Base-by-base conservation (phyloP, 306 rosid species). In the Hippophae tibetana region DNA sequence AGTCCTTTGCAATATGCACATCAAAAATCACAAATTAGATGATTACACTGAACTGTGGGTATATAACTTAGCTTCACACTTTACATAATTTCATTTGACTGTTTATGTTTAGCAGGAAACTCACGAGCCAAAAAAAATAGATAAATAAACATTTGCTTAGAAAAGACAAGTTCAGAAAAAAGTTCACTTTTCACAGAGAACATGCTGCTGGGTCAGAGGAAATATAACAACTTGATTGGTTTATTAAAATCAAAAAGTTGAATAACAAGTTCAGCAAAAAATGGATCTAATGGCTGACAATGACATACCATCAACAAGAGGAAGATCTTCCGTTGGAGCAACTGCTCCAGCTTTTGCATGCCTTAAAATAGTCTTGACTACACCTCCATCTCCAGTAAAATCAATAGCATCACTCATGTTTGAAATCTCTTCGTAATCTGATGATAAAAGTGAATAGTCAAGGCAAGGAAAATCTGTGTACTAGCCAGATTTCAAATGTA, bases 381-480 rank as follows among this genome's bases (percentile, higher is more conserved):
- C 92, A 61, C 98, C 95, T 67, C 98, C 96, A 71, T 92, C 96
- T 25, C 96, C 96, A 13, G 83, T 79, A 61, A 92, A 80, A 76
- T 92, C 95, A 79, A 87, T 69, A 45, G 81, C 58, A 59, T 90
- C 95, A 60, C 79, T 79, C 98, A 90, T 90, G 64, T 73, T 78
- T 63, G 61, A 74, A 64, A 73, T 47, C 76, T 75, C 67, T 53
- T 44, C 60, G 73, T 18, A 61, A 18, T 52, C 81, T 72, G 60
- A 7, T 58, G 58, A 57, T 38, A 41, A 44, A 57, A 41, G 50
- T 49, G 43, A 49, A 41, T 47, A 2, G 23, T 49, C 1, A 49
- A n/a, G 53, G 8, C 53, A 49, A 3, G 53, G 26, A 13, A 13
- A 49, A 49, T 13, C 14, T 12, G 52, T n/a, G 11, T 10, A 49